These are phyloP conservation scores for Clonostachys sp. DNA, from an alignment of 2,329 filamentous ascomycete genomes.

Conservation along the genomic window DNA sequence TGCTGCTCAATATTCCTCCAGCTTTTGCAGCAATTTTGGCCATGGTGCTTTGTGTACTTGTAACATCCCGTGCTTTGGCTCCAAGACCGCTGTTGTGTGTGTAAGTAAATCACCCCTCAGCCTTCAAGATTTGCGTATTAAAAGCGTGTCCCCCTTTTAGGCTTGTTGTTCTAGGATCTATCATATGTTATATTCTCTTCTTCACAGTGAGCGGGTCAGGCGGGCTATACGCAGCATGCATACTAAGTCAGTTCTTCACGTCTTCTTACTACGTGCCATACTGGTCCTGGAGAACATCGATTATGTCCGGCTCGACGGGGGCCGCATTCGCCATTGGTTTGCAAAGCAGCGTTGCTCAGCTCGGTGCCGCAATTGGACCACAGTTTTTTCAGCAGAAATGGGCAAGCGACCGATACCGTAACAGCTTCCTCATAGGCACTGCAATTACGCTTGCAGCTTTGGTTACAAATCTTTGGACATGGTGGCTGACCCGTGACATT, in stretches of 20 bases:
- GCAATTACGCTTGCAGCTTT: too few species aligned
- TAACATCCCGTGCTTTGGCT: too few species aligned
- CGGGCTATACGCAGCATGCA: background rate
- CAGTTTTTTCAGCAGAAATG: background rate
- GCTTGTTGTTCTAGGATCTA: background rate
- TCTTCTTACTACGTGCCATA: background rate
- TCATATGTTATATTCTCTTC: background rate
- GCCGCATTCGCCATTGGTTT: background rate
- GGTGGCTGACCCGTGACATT: background rate
- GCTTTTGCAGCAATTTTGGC: background rate
- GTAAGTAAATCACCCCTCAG: too few species aligned
- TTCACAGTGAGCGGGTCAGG: background rate
- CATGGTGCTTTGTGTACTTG: too few species aligned
- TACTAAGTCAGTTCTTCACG: background rate
- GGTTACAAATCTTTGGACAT: background rate
- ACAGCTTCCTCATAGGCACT: background rate
- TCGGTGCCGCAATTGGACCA: background rate
- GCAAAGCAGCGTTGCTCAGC: background rate
- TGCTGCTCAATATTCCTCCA: background rate
- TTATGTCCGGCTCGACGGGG: background rate
- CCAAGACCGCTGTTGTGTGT: too few species aligned
- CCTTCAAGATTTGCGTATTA: too few species aligned
- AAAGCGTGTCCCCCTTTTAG: background rate
- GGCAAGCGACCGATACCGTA: background rate
- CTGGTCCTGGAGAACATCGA: background rate